These are phyloP conservation scores for Samsoniella hepiali DNA, from an alignment of 2,329 filamentous ascomycete species.

Conservation along the genomic window DNA sequence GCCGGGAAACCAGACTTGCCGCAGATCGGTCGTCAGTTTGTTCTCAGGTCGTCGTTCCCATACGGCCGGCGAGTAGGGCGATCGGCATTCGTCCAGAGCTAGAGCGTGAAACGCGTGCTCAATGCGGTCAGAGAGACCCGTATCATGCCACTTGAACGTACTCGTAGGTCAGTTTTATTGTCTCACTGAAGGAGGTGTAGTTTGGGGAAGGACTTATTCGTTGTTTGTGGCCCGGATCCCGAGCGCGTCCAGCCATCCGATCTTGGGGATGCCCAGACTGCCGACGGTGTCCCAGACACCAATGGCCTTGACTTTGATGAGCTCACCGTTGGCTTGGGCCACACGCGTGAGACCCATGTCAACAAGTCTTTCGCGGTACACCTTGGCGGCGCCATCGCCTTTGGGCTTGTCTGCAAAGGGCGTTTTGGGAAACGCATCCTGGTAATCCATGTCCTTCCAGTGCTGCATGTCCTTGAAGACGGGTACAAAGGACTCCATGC, in stretches of 20 bases:
- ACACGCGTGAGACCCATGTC: constrained; percentile 44
- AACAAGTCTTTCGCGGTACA: constrained; percentile 44
- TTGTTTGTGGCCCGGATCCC: constrained; percentile 44
- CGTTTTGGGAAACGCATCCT: constrained; percentile 44
- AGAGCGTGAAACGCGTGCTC: constrained; percentile 59
- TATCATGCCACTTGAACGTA: constrained; percentile 53
- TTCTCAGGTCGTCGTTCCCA: constrained; percentile 47
- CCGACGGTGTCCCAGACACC: constrained; percentile 49
- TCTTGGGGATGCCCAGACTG: constrained; percentile 44
- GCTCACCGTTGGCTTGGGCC: constrained; percentile 31
- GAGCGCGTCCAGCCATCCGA: constrained; percentile 44
- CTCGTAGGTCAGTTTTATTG: constrained; percentile 30
- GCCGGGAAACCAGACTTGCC: constrained; percentile 66
- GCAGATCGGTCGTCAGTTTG: constrained; percentile 40
- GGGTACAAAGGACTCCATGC: constrained; percentile 52
- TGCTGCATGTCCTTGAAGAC: constrained; percentile 57
- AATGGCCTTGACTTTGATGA: constrained; percentile 44
- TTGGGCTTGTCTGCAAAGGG: constrained; percentile 50
- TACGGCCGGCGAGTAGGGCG: constrained; percentile 53
- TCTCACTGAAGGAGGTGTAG: background rate
- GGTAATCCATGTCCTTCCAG: constrained; percentile 44
- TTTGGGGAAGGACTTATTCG: constrained; percentile 39
- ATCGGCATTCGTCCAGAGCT: constrained; percentile 54
- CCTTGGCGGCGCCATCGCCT: constrained; percentile 38
- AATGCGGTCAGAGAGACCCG: constrained; percentile 48